A percentile compares a stretch with the other conserved stretches of the same genome.
phyloP scores from a whole-genome alignment of 2,329 filamentous ascomycete species.

The Paecilomyces niveus region DNA sequence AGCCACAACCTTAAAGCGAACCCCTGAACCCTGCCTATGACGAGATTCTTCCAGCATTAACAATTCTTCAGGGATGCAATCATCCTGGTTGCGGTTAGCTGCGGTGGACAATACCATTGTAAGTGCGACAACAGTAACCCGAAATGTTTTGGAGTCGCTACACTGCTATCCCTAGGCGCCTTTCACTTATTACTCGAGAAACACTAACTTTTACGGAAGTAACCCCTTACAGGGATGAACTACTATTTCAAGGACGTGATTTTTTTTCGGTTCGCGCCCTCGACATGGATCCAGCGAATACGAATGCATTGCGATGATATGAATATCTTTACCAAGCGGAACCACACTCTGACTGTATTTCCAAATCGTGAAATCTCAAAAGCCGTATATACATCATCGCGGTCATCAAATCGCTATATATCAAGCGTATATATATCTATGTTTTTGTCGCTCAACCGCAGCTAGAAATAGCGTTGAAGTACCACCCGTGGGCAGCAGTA shows the following conservation, averaged over 20 bases:
- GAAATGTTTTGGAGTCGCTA: background rate
- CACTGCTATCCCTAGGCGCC: too few species aligned
- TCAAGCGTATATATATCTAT: background rate
- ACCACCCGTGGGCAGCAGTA: constrained; percentile 28
- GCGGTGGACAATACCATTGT: background rate
- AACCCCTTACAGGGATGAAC: too few species aligned
- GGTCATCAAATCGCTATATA: background rate
- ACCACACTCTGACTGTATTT: background rate
- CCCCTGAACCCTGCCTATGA: background rate
- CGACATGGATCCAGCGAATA: too few species aligned
- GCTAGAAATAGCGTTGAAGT: constrained; percentile 8
- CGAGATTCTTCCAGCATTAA: background rate
- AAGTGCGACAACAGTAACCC: background rate
- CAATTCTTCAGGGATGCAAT: background rate
- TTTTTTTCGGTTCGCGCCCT: too few species aligned
- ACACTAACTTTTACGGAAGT: too few species aligned
- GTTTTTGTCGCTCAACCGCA: constrained; percentile 1
- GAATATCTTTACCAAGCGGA: too few species aligned
- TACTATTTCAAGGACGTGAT: too few species aligned
- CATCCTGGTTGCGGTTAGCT: background rate
- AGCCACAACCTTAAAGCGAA: constrained; percentile 3
- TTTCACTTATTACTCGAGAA: too few species aligned
- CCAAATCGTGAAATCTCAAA: background rate
- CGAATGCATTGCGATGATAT: too few species aligned
- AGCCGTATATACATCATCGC: background rate